A percentile compares a stretch with the other conserved stretches of the same genome.
Conservation (phyloP, 208 protist species). For the Histomonas meleagridis region DNA sequence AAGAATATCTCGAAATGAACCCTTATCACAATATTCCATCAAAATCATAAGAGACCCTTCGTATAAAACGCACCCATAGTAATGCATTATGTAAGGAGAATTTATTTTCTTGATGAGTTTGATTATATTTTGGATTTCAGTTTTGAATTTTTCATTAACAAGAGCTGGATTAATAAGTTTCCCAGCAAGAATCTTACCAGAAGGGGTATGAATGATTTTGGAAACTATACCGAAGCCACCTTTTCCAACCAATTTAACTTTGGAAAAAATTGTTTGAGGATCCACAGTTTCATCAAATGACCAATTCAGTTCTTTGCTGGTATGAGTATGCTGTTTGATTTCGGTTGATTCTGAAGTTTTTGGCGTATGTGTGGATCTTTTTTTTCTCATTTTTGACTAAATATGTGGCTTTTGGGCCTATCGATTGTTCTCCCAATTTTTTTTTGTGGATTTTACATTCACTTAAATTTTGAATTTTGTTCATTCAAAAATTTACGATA, state of each 20-base stretch:
- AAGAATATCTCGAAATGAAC: constrained; percentile 2
- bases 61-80: not conserved
- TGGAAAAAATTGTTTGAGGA: not conserved
- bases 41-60: not conserved
- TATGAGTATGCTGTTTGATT: not conserved
- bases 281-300: not conserved
- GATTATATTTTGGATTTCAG: not conserved
- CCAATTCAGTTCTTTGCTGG: not conserved
- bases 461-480: no score
- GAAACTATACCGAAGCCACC: not conserved
- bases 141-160: not conserved
- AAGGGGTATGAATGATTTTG: not conserved
- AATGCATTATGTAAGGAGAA: not conserved
- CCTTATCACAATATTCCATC: not conserved
- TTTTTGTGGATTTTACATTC: no score
- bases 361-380: no score
- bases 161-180: not conserved
- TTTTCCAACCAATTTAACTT: constrained; percentile 6
- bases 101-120: not conserved
- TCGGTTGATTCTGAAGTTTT: not conserved
- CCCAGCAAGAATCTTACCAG: not conserved
- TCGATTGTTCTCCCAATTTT: no score
- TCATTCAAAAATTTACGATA: no score
- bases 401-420: no score
- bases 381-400: no score